Percentiles rank a stretch among this genome's conserved stretches.
Conservation (phyloP, 2,329 filamentous ascomycete species). For the Aspergillus ruber region DNA sequence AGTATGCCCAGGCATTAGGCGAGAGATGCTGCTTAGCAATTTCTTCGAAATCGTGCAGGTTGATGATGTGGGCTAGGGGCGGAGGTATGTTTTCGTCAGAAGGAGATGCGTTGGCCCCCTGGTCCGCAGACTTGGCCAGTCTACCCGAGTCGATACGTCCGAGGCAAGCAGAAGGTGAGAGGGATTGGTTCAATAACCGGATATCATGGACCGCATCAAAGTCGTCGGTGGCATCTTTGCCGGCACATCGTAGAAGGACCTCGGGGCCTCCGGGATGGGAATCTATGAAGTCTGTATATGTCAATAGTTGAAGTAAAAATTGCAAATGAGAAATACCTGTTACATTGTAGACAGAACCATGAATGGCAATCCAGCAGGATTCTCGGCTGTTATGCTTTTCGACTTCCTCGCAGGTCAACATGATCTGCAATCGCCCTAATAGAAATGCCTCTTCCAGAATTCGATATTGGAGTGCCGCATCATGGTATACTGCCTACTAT, state of each 20-base stretch:
- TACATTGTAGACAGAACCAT: slow-evolving; percentile 47
- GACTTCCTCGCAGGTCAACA: slow-evolving; percentile 44
- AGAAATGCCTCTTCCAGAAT: neutral
- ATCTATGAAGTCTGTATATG: slow-evolving; percentile 21
- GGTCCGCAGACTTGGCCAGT: neutral
- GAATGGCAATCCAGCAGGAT: slow-evolving; percentile 49
- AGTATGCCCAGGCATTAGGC: slow-evolving; percentile 34
- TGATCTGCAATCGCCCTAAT: slow-evolving; percentile 5
- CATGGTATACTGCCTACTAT: neutral
- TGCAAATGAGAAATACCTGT: slow-evolving; percentile 27
- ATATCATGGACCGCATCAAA: slow-evolving; percentile 30
- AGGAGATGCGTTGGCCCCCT: neutral
- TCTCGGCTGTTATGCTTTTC: slow-evolving; percentile 43
- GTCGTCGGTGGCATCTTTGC: slow-evolving; percentile 29
- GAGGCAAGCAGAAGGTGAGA: slow-evolving; percentile 17
- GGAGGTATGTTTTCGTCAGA: slow-evolving; percentile 11
- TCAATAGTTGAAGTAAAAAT: neutral
- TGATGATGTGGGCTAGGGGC: slow-evolving; percentile 27
- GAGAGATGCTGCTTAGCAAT: slow-evolving; percentile 25
- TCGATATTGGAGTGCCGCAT: neutral
- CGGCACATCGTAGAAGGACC: slow-evolving; percentile 29
- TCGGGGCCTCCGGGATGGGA: slow-evolving; percentile 28
- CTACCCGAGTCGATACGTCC: slow-evolving; percentile 18
- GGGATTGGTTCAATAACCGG: slow-evolving; percentile 22
- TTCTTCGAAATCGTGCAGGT: slow-evolving; percentile 33